A percentile compares a stretch with the other conserved stretches of the same genome.
phyloP scores from a whole-genome alignment of 2,329 filamentous ascomycete genomes.

The Aspergillus piperis region DNA sequence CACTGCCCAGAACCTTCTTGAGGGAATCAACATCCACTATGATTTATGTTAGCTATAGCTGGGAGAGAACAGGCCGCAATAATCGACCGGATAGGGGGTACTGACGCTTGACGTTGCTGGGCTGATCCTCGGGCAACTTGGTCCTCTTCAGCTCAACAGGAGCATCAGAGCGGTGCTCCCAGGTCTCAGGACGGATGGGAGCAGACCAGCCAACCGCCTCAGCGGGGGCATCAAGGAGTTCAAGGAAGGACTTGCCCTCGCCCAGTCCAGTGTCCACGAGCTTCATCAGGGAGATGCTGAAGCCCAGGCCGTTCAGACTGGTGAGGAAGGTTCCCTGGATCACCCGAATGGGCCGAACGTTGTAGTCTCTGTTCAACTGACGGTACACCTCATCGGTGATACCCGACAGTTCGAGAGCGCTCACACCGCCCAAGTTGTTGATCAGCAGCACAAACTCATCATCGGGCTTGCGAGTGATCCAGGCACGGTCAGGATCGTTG shows the following conservation, averaged over 20 bases:
- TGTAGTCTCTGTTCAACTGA: slow-evolving; percentile 60
- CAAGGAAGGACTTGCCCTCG: slow-evolving; percentile 57
- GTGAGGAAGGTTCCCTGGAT: slow-evolving; percentile 71
- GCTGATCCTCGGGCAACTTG: slow-evolving; percentile 47
- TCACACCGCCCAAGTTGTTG: slow-evolving; percentile 71
- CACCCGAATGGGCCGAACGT: slow-evolving; percentile 62
- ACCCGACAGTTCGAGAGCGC: slow-evolving; percentile 65
- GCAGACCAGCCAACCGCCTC: slow-evolving; percentile 69
- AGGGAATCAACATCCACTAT: slow-evolving; percentile 54
- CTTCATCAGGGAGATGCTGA: slow-evolving; percentile 68
- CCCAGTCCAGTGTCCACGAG: slow-evolving; percentile 61
- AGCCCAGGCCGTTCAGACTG: slow-evolving; percentile 70
- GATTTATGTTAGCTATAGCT: slow-evolving; percentile 18
- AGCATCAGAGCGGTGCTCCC: slow-evolving; percentile 51
- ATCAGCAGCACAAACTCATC: slow-evolving; percentile 66
- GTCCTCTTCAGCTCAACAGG: slow-evolving; percentile 45
- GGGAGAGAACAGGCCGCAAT: background rate
- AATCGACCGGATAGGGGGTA: slow-evolving; percentile 9
- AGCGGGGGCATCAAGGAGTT: slow-evolving; percentile 67
- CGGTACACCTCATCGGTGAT: slow-evolving; percentile 67
- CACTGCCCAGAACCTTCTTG: slow-evolving; percentile 56
- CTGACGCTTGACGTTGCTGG: slow-evolving; percentile 57
- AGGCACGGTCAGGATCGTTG: slow-evolving; percentile 65
- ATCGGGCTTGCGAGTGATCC: slow-evolving; percentile 57
- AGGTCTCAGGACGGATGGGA: slow-evolving; percentile 60